These are phyloP conservation scores for Scleroderma bovista DNA, from an alignment of 768 basidiomycete genomes.

Conservation along the genomic window DNA sequence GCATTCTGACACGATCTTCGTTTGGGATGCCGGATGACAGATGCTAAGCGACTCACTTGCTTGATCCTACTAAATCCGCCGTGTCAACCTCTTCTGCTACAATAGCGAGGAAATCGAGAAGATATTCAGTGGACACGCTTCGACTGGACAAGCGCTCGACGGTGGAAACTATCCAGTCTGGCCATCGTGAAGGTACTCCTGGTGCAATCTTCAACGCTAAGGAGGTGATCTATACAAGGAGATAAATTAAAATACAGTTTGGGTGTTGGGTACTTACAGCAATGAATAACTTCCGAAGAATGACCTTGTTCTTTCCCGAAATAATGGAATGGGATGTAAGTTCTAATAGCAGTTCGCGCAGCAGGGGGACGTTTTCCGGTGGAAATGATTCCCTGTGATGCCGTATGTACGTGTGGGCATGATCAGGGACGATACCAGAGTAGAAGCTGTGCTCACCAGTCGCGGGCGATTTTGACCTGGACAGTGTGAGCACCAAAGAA, in stretches of 20 bases:
- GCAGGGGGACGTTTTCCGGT: slow-evolving; percentile 45
- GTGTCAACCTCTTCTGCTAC: slow-evolving; percentile 77
- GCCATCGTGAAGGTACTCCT: slow-evolving; percentile 56
- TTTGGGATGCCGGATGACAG: neutral
- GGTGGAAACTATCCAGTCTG: slow-evolving; percentile 68
- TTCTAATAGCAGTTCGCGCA: slow-evolving; percentile 65
- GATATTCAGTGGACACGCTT: slow-evolving; percentile 52
- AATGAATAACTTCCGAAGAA: slow-evolving; percentile 83
- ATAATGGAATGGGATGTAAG: slow-evolving; percentile 62
- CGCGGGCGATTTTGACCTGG: slow-evolving; percentile 89
- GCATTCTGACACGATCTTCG: slow-evolving; percentile 37
- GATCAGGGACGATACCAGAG: neutral
- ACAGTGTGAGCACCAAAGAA: slow-evolving; percentile 95
- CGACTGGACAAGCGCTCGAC: slow-evolving; percentile 55
- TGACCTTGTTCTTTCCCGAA: slow-evolving; percentile 57
- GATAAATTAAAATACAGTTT: slow-evolving; percentile 5
- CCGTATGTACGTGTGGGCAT: slow-evolving; percentile 3
- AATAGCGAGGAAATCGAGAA: slow-evolving; percentile 76
- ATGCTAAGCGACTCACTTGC: slow-evolving; percentile 49
- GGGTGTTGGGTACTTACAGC: slow-evolving; percentile 47
- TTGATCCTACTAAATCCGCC: slow-evolving; percentile 67
- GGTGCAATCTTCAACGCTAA: slow-evolving; percentile 69
- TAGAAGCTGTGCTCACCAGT: slow-evolving; percentile 52
- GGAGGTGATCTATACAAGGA: slow-evolving; percentile 47
- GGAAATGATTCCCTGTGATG: slow-evolving; percentile 68